phyloP scores from a whole-genome alignment of 78 protist genomes.

The Speleostelium caveatum region DNA sequence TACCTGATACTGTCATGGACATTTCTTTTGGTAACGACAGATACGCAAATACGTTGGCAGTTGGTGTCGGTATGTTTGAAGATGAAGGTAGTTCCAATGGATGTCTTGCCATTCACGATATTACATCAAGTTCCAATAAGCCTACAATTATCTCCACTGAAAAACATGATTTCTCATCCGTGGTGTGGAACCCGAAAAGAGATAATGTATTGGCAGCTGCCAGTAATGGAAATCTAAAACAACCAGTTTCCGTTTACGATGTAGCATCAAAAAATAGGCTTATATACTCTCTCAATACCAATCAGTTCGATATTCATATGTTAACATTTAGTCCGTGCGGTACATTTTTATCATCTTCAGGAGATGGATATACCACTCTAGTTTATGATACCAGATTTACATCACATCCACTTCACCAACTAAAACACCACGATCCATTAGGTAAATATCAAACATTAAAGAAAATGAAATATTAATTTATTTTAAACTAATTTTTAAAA shows the following conservation, averaged over 20 bases:
- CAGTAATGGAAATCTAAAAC: background rate
- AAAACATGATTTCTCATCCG: background rate
- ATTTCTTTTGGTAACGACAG: background rate
- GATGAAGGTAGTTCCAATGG: background rate
- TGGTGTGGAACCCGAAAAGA: background rate
- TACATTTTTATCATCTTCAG: background rate
- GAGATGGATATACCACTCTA: background rate
- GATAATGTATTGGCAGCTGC: background rate
- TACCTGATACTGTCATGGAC: background rate
- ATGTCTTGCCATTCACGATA: background rate
- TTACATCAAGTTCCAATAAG: too few relatives aligned
- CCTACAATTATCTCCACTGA: too few relatives aligned
- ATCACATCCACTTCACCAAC: background rate
- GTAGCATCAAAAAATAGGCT: background rate
- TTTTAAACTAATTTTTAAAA: too few relatives aligned
- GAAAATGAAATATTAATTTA: too few relatives aligned
- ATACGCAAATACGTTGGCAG: background rate
- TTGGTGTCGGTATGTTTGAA: background rate
- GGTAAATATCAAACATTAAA: background rate
- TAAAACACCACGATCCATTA: background rate
- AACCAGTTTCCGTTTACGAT: background rate
- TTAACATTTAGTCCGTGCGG: slow-evolving; percentile 5
- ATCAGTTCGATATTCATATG: background rate
- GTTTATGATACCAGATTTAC: slow-evolving; percentile 18
- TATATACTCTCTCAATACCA: background rate